A percentile compares a stretch with the other conserved stretches of the same genome.
phyloP scores from a whole-genome alignment of 2,329 filamentous ascomycete genomes.

The Ceratocystis lukuohia region DNA sequence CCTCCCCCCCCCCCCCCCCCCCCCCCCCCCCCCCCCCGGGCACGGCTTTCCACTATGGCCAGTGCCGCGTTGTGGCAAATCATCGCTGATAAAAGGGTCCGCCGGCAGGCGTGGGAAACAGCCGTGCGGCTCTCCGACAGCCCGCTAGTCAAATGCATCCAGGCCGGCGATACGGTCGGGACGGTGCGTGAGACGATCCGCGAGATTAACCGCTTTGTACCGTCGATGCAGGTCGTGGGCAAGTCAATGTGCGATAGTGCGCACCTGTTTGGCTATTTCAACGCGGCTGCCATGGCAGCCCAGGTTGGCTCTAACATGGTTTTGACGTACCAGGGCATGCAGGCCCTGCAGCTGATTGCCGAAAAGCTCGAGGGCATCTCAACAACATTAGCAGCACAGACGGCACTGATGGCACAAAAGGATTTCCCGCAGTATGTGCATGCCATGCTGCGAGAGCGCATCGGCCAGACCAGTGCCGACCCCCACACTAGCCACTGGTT shows the following conservation, averaged over 20 bases:
- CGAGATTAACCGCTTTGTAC: slow-evolving; percentile 23
- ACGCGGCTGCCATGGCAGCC: slow-evolving; percentile 24
- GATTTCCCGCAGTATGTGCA: slow-evolving; percentile 29
- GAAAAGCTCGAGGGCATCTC: slow-evolving; percentile 27
- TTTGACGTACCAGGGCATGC: slow-evolving; percentile 28
- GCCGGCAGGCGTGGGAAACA: slow-evolving; percentile 19
- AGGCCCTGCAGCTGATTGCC: slow-evolving; percentile 28
- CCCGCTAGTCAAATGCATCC: slow-evolving; percentile 18
- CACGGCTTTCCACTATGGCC: slow-evolving; percentile 18
- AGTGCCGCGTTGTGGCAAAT: slow-evolving; percentile 19
- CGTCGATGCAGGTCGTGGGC: slow-evolving; percentile 28
- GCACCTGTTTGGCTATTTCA: slow-evolving; percentile 26
- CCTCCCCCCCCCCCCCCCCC: not conserved
- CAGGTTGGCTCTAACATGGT: slow-evolving; percentile 28
- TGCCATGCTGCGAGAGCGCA: slow-evolving; percentile 28
- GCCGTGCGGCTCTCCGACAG: slow-evolving; percentile 17
- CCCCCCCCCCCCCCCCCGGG: not conserved
- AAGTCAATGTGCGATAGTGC: slow-evolving; percentile 27
- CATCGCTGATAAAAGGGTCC: slow-evolving; percentile 18
- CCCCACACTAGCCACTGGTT: slow-evolving; percentile 28
- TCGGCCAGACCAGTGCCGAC: slow-evolving; percentile 26
- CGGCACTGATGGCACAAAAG: slow-evolving; percentile 28
- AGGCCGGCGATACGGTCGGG: slow-evolving; percentile 18
- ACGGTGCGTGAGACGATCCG: slow-evolving; percentile 18
- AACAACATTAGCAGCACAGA: slow-evolving; percentile 27